Evolutionary conservation across 768 basidiomycete genomes (phyloP).

Genomic region (Psilocybe azurescens): DNA sequence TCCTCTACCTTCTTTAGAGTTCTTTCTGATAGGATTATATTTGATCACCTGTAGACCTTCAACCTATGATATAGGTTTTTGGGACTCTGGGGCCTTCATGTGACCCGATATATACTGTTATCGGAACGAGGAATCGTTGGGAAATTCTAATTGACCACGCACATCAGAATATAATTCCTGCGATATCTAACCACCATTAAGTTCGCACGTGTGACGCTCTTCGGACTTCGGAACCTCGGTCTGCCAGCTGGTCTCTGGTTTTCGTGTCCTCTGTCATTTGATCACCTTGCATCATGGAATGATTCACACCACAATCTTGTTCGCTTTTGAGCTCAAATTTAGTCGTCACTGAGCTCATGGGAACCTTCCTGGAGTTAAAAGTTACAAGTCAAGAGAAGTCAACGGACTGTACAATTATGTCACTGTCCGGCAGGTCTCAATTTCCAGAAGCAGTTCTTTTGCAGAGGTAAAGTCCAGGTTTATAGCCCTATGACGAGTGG

Average conservation of each 20-base stretch:
- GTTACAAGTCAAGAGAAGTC: neutral
- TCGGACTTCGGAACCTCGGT: constrained; percentile 8
- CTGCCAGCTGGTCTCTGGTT: constrained; percentile 11
- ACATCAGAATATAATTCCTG: neutral
- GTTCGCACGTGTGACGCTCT: neutral
- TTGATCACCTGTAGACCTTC: neutral
- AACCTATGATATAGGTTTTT: neutral
- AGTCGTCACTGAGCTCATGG: constrained; percentile 5
- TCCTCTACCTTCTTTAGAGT: neutral
- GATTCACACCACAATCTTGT: constrained; percentile 10
- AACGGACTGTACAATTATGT: neutral
- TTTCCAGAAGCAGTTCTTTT: neutral
- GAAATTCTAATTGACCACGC: neutral
- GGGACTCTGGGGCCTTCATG: neutral
- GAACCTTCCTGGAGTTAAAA: constrained; percentile 6
- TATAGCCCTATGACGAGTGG: neutral
- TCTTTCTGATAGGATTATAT: neutral
- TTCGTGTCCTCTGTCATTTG: constrained; percentile 10
- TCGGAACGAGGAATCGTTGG: neutral
- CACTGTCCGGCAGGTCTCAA: neutral
- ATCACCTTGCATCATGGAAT: constrained; percentile 5
- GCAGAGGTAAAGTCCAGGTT: neutral
- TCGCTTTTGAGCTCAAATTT: constrained; percentile 9
- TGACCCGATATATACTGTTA: neutral
- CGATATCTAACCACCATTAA: neutral